A percentile compares a stretch with the other conserved stretches of the same genome.
These are phyloP conservation scores for Cladosporium colombiae DNA, from an alignment of 2,329 filamentous ascomycete genomes.

Conservation along the genomic window DNA sequence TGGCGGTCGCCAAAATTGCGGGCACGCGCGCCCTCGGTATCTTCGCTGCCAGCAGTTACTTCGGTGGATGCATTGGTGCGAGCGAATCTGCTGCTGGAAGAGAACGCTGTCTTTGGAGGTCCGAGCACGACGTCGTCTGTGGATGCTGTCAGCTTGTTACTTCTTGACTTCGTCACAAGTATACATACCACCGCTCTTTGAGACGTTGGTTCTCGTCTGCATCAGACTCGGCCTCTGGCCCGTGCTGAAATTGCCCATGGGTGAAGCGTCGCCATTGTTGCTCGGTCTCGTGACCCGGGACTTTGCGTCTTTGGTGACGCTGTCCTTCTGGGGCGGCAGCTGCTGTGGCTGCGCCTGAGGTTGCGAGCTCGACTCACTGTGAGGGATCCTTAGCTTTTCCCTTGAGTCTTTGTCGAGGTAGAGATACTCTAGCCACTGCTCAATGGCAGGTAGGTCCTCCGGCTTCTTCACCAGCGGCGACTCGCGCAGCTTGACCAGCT, in stretches of 20 bases:
- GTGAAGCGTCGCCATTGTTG: constrained; percentile 27
- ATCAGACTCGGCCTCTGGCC: constrained; percentile 35
- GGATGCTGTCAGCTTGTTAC: constrained; percentile 47
- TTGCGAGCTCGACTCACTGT: constrained; percentile 35
- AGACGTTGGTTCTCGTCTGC: constrained; percentile 29
- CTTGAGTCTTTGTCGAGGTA: constrained; percentile 38
- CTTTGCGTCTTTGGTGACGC: constrained; percentile 14
- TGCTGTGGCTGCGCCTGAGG: constrained; percentile 22
- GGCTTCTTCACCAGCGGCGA: constrained; percentile 86
- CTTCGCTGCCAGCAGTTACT: constrained; percentile 37
- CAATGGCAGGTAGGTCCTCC: constrained; percentile 73
- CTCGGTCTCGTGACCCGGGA: constrained; percentile 17
- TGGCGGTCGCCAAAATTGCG: constrained; percentile 48
- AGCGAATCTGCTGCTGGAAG: constrained; percentile 65
- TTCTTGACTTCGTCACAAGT: not conserved
- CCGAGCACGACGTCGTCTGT: constrained; percentile 83
- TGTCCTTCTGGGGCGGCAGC: constrained; percentile 25
- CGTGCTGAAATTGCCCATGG: constrained; percentile 41
- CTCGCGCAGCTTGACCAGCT: constrained; percentile 72
- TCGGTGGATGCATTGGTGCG: constrained; percentile 40
- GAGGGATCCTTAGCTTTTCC: constrained; percentile 42
- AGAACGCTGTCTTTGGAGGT: constrained; percentile 79
- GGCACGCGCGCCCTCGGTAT: constrained; percentile 34
- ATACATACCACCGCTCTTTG: constrained; percentile 32
- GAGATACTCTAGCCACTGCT: constrained; percentile 93